Percentiles rank a stretch among this genome's conserved stretches.
phyloP scores from a whole-genome alignment of 768 basidiomycete genomes.

The Lanmaoa rubissima region DNA sequence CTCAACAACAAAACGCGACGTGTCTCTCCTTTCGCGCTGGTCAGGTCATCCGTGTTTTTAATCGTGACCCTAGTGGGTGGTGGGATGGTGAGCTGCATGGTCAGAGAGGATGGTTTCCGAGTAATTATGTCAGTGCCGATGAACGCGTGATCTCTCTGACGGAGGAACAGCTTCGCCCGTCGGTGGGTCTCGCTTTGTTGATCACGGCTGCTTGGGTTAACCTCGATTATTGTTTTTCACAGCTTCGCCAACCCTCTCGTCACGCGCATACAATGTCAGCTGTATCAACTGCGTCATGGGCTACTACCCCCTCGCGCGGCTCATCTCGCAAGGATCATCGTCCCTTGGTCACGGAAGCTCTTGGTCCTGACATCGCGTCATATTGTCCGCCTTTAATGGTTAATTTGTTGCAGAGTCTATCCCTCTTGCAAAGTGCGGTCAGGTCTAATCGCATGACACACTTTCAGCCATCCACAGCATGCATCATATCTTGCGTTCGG shows the following conservation, averaged over 20 bases:
- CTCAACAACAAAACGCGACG: slow-evolving; percentile 67
- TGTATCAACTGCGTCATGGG: slow-evolving; percentile 54
- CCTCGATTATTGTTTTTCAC: slow-evolving; percentile 6
- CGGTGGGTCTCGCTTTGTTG: slow-evolving; percentile 35
- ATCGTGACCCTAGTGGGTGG: slow-evolving; percentile 88
- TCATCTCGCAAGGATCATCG: slow-evolving; percentile 41
- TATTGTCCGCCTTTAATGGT: slow-evolving; percentile 80
- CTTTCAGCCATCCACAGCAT: slow-evolving; percentile 92
- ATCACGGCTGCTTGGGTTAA: not conserved
- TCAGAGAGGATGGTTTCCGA: slow-evolving; percentile 95
- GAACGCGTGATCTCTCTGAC: slow-evolving; percentile 48
- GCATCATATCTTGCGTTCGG: slow-evolving; percentile 91
- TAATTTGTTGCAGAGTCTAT: slow-evolving; percentile 80
- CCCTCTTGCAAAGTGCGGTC: slow-evolving; percentile 83
- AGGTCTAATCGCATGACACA: slow-evolving; percentile 73
- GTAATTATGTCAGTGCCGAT: slow-evolving; percentile 86
- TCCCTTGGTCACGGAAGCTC: slow-evolving; percentile 44
- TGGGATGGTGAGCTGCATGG: slow-evolving; percentile 97
- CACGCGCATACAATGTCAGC: slow-evolving; percentile 53
- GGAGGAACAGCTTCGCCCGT: slow-evolving; percentile 51
- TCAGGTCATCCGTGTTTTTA: slow-evolving; percentile 88
- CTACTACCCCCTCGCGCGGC: slow-evolving; percentile 41
- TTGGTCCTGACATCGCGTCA: slow-evolving; percentile 51
- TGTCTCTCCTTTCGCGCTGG: slow-evolving; percentile 90
- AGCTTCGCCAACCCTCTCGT: slow-evolving; percentile 37